These are phyloP conservation scores for Colletotrichum higginsianum DNA, from an alignment of 2,329 filamentous ascomycete genomes.

Conservation along the genomic window DNA sequence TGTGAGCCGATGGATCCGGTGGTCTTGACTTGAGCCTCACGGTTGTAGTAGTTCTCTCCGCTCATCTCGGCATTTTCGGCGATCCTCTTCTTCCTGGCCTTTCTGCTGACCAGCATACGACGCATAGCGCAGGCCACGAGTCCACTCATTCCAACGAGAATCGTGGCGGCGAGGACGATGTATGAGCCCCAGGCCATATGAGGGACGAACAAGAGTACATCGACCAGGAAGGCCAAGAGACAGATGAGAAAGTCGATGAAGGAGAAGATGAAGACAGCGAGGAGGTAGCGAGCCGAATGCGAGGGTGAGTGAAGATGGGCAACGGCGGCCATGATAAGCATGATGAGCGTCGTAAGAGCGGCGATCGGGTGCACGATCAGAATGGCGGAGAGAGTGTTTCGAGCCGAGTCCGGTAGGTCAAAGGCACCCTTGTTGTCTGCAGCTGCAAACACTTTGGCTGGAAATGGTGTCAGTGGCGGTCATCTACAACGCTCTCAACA, in stretches of 20 bases:
- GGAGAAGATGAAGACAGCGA: conserved; percentile 87
- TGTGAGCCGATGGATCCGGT: conserved; percentile 62
- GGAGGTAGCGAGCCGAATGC: conserved; percentile 90
- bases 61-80: conserved; percentile 98
- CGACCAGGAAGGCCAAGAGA: conserved; percentile 90
- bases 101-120: conserved; percentile 89
- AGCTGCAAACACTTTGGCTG: conserved; percentile 28
- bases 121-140: conserved; percentile 96
- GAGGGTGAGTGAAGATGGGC: conserved; percentile 91
- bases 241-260: conserved; percentile 88
- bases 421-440: conserved; percentile 62
- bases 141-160: conserved; percentile 84
- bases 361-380: conserved; percentile 95
- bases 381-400: conserved; percentile 83
- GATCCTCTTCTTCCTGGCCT: conserved; percentile 92
- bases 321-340: conserved; percentile 83
- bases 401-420: conserved; percentile 67
- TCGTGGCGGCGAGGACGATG: conserved; percentile 90
- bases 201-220: conserved; percentile 94
- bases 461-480: conserved; percentile 12
- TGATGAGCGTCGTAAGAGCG: conserved; percentile 86
- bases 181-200: conserved; percentile 96
- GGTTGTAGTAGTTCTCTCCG: conserved; percentile 90
- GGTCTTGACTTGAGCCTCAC: conserved; percentile 71
- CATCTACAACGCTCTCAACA: neutral